Percentiles rank a stretch among this genome's conserved stretches.
Evolutionary conservation across 2,329 filamentous ascomycete genomes (phyloP).

Genomic region (Botrytis aclada): DNA sequence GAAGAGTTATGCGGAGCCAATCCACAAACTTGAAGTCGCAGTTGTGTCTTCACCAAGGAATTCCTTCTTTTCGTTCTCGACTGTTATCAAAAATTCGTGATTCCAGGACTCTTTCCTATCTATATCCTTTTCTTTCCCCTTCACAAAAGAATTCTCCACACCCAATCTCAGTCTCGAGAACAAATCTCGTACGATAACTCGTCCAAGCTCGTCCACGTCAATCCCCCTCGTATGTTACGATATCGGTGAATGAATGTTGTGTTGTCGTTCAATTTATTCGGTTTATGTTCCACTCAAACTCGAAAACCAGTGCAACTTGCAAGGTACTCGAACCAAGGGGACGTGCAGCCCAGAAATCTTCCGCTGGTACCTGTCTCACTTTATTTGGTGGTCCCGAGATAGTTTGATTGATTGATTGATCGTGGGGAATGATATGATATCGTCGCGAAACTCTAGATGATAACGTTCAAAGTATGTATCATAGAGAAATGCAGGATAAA

Average conservation of each 20-base stretch:
- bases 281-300: neutral
- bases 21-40: neutral
- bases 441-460: neutral
- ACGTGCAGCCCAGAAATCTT: neutral
- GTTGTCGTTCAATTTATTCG: neutral
- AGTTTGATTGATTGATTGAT: neutral
- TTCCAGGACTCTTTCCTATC: neutral
- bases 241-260: conserved; percentile 2
- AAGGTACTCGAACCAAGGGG: neutral
- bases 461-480: neutral
- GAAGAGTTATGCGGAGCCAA: neutral
- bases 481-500: neutral
- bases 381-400: neutral
- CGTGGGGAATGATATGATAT: neutral
- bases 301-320: neutral
- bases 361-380: neutral
- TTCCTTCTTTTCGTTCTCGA: neutral
- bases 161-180: neutral
- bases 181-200: neutral
- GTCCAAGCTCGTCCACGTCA: conserved; percentile 9
- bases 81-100: neutral
- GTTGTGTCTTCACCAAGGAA: neutral
- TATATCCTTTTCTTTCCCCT: neutral
- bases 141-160: neutral
- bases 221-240: neutral